Evolutionary conservation across 148 eudicot genomes (phyloP), one percentile per base, ranked within the genome.

Genomic region (Vaccinium corymbosum): DNA sequence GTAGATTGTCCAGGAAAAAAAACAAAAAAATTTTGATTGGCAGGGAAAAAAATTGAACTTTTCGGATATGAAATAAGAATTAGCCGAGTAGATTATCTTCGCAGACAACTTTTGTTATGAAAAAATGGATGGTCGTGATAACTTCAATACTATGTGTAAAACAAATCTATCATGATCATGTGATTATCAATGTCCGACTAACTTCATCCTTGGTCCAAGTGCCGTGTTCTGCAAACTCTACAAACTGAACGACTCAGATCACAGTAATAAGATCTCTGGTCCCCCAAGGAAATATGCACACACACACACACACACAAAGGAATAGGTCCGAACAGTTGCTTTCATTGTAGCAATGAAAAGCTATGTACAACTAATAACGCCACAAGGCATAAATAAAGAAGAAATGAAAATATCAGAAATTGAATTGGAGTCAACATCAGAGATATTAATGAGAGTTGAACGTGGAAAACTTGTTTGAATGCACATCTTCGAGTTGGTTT

Each of bases 151-250:
- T 62, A 62, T 20, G 9, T 8, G n/a, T n/a, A 8, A 7, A 13
- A 62, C n/a, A n/a, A 62, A n/a, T 55, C 68, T 61, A 61, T 61
- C 66, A 61, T 62, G 70, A 62, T 62, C 70, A 62, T n/a, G 70
- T n/a, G 70, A 27, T n/a, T n/a, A n/a, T 62, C 12, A 62, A 22
- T n/a, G 68, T n/a, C 22, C 7, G 9, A 62, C 9, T n/a, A 2
- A n/a, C 68, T 22, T 62, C 70, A 62, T n/a, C 5, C 22, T n/a
- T 22, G 12, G 13, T 62, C 8, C 70, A n/a, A 8, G 22, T n/a
- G 22, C 9, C 3, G 29, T 1, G 38, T 35, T 35, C 38, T 35
- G 38, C 38, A 35, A 49, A 6, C 51, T 7, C 51, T 49, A 5
- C 51, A 49, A 49, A 49, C 51, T 35, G 38, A 49, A 49, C 9